A percentile compares a stretch with the other conserved stretches of the same genome.
These are phyloP conservation scores for Lipomyces chichibuensis DNA, from an alignment of 805 yeast species.

Conservation along the genomic window DNA sequence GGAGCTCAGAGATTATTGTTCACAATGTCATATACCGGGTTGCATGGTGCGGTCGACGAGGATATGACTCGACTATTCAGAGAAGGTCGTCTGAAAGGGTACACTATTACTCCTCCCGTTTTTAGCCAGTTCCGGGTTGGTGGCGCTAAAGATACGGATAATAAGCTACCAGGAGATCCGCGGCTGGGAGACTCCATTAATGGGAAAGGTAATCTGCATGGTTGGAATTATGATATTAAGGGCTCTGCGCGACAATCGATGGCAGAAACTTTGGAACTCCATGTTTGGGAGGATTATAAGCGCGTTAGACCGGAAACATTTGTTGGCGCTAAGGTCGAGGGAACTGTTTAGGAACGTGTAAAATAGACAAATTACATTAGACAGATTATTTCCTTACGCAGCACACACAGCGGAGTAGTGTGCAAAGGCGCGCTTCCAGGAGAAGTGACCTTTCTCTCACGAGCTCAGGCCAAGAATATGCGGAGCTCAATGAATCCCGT, in stretches of 20 bases:
- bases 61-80: conserved; percentile 6
- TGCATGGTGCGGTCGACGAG: conserved; percentile 5
- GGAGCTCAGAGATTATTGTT: conserved; percentile 12
- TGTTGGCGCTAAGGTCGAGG: too few relatives aligned
- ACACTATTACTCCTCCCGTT: conserved; percentile 18
- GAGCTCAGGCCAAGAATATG: too few relatives aligned
- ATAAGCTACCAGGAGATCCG: background rate
- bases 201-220: background rate
- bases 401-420: too few relatives aligned
- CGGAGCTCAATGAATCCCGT: too few relatives aligned
- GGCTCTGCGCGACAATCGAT: background rate
- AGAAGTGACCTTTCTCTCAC: too few relatives aligned
- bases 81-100: conserved; percentile 21
- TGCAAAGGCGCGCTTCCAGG: too few relatives aligned
- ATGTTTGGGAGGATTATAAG: background rate
- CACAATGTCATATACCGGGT: conserved; percentile 5
- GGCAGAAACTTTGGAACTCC: background rate
- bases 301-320: too few relatives aligned
- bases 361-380: background rate
- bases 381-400: too few relatives aligned
- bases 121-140: conserved; percentile 22
- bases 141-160: conserved; percentile 24
- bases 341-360: too few relatives aligned
- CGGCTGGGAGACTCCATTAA: background rate
- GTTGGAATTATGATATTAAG: background rate